These are phyloP conservation scores for Fraxinus sp. DNA, from an alignment of 305 asterid species.

Conservation along the genomic window DNA sequence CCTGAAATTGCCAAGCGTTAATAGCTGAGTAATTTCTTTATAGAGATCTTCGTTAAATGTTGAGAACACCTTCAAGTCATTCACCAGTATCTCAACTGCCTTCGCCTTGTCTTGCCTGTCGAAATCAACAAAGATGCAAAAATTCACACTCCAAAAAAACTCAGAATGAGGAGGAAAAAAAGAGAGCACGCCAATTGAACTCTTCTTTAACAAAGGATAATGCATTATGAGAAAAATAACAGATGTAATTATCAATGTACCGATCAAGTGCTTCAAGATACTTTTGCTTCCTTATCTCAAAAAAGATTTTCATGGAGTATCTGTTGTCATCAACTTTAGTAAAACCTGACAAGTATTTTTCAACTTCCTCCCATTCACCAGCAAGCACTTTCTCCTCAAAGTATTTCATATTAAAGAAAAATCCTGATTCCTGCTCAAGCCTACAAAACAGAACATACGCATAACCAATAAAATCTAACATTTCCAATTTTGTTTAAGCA, in stretches of 20 bases:
- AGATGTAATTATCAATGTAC: constrained; percentile 34
- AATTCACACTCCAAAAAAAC: neutral
- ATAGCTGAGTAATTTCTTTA: constrained; percentile 81
- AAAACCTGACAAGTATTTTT: constrained; percentile 79
- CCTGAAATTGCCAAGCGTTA: constrained; percentile 80
- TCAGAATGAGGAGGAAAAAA: neutral
- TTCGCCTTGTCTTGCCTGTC: constrained; percentile 75
- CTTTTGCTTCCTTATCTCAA: constrained; percentile 78
- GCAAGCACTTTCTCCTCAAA: constrained; percentile 82
- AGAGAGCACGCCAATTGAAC: neutral
- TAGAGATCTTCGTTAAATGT: constrained; percentile 75
- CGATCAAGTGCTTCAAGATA: constrained; percentile 85
- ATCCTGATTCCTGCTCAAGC: constrained; percentile 86
- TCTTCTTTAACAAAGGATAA: neutral
- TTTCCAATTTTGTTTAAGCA: neutral
- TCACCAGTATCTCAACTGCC: constrained; percentile 78
- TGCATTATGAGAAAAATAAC: constrained; percentile 1
- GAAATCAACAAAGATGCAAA: constrained; percentile 9
- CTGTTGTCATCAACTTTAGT: constrained; percentile 82
- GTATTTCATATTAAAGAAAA: constrained; percentile 77
- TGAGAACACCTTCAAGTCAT: constrained; percentile 77
- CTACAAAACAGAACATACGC: constrained; percentile 34
- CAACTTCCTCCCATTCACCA: constrained; percentile 88
- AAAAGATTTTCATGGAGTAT: constrained; percentile 84
- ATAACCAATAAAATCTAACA: constrained; percentile 8